phyloP scores from a whole-genome alignment of 805 yeast genomes.

The Metschnikowia aberdeeniae region DNA sequence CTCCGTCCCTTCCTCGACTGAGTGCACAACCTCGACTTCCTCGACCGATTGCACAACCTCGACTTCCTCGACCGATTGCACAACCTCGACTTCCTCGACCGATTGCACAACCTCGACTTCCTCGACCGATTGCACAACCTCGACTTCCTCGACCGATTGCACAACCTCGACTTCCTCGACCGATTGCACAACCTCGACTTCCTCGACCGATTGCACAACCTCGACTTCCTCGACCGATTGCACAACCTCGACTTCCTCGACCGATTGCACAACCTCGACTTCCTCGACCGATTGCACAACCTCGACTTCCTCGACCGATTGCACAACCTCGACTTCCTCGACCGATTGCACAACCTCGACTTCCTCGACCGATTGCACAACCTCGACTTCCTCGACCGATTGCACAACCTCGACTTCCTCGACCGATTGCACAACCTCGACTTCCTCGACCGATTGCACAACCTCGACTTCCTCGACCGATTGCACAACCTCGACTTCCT shows the following conservation, averaged over 20 bases:
- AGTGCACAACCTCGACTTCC: not conserved
- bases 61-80: not conserved
- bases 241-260: not conserved
- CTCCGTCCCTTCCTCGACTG: not conserved
- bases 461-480: not conserved
- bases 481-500: no score
- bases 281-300: not conserved
- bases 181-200: not conserved
- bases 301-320: no score
- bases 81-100: no score
- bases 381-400: not conserved
- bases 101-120: not conserved
- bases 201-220: not conserved
- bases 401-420: no score
- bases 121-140: no score
- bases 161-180: not conserved
- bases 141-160: not conserved
- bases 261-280: no score
- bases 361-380: no score
- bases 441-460: no score
- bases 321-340: not conserved
- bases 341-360: not conserved
- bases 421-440: not conserved
- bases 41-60: no score
- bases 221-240: no score